Percentiles rank a stretch among this genome's conserved stretches.
These are phyloP conservation scores for Suillus weaverae DNA, from an alignment of 768 basidiomycete species.

Conservation along the genomic window DNA sequence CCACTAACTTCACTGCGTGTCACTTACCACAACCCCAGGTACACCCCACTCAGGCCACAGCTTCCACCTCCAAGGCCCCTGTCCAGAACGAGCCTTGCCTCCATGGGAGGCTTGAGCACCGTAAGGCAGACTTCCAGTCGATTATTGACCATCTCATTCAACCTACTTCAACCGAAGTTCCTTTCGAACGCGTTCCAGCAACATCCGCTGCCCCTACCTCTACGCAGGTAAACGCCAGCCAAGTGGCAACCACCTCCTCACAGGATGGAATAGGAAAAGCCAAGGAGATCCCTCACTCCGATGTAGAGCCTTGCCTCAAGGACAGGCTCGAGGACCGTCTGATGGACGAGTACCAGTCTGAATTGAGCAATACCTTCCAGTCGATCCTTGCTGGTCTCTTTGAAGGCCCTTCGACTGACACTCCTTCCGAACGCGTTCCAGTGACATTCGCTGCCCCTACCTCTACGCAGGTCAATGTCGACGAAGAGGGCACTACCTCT, in stretches of 20 bases:
- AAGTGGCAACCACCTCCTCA: background rate
- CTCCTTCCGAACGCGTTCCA: background rate
- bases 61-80: slow-evolving; percentile 1
- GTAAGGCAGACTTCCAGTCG: slow-evolving; percentile 4
- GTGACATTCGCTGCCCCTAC: slow-evolving; percentile 2
- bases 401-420: background rate
- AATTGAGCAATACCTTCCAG: slow-evolving; percentile 4
- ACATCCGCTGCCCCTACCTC: slow-evolving; percentile 1
- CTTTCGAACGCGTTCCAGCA: background rate
- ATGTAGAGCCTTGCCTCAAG: background rate
- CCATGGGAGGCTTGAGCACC: background rate
- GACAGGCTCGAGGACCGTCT: slow-evolving; percentile 7
- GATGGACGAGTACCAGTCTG: slow-evolving; percentile 10
- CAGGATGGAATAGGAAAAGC: slow-evolving; percentile 38
- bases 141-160: background rate
- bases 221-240: background rate
- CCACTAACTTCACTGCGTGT: background rate
- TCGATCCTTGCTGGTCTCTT: slow-evolving; percentile 4
- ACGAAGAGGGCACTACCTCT: slow-evolving; percentile 1
- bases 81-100: background rate
- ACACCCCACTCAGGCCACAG: background rate
- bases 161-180: background rate
- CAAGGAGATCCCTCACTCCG: slow-evolving; percentile 22
- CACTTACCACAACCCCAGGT: background rate
- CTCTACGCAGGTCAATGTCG: background rate